These are phyloP conservation scores for Daldinia bambusicola DNA, from an alignment of 495 filamentous ascomycete genomes.

Conservation along the genomic window DNA sequence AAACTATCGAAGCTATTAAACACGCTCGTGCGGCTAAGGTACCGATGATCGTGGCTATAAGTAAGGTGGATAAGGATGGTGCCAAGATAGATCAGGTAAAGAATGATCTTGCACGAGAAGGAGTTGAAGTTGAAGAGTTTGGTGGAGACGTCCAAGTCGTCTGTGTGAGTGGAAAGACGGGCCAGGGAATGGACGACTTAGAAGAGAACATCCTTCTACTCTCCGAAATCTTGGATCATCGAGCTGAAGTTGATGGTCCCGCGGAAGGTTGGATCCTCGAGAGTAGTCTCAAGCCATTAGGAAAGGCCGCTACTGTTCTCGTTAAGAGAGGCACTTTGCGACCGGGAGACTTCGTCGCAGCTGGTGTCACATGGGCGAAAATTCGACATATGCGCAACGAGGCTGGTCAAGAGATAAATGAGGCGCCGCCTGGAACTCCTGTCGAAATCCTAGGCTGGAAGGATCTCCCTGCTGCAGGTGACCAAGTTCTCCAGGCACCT, in stretches of 20 bases:
- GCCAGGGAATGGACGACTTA: conserved; percentile 88
- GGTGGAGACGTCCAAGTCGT: conserved; percentile 96
- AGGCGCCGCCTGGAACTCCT: conserved; percentile 87
- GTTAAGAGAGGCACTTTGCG: conserved; percentile 87
- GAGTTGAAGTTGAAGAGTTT: conserved; percentile 92
- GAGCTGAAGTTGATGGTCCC: conserved; percentile 78
- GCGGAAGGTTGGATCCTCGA: conserved; percentile 96
- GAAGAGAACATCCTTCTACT: conserved; percentile 88
- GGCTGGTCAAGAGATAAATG: conserved; percentile 74
- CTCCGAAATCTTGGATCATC: conserved; percentile 88
- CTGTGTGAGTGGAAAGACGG: conserved; percentile 90
- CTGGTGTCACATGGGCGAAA: conserved; percentile 84
- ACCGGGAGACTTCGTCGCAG: conserved; percentile 84
- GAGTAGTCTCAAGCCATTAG: conserved; percentile 86
- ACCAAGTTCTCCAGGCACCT: conserved; percentile 83
- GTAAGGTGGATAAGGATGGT: conserved; percentile 91
- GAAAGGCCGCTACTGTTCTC: conserved; percentile 88
- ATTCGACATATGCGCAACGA: conserved; percentile 87
- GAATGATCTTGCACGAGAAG: conserved; percentile 82
- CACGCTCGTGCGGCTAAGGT: conserved; percentile 91
- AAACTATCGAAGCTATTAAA: conserved; percentile 96
- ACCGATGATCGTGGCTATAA: conserved; percentile 97
- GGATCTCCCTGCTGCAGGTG: conserved; percentile 88
- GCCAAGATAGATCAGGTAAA: conserved; percentile 84
- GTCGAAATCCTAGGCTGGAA: conserved; percentile 95